These are phyloP conservation scores for Solanum bulbocastanum DNA, from an alignment of 257 asterid genomes.

Conservation along the genomic window DNA sequence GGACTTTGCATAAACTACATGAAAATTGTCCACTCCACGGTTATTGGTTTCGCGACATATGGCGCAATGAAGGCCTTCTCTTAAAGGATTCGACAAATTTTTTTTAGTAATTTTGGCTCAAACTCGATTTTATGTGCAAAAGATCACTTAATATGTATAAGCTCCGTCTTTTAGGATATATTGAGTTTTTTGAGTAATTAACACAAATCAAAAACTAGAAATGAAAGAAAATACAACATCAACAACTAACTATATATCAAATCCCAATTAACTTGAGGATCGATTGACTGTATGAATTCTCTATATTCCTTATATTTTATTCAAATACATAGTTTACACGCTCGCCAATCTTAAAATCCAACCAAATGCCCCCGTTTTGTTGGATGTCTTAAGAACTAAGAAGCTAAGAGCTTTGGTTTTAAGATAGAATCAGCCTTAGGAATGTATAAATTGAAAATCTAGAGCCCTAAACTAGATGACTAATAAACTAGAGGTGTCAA, in stretches of 20 bases:
- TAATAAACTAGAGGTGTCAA: too few species aligned
- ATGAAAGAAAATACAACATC: background rate
- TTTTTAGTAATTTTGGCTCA: background rate
- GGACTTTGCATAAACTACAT: slow-evolving; percentile 89
- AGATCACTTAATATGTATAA: background rate
- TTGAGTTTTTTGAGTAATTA: background rate
- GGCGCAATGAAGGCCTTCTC: slow-evolving; percentile 65
- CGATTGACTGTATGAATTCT: background rate
- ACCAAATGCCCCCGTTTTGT: too few species aligned
- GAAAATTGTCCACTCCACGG: slow-evolving; percentile 85
- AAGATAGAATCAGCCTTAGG: background rate
- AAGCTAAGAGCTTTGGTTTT: background rate
- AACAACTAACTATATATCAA: background rate
- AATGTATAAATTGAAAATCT: background rate
- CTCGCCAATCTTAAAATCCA: too few species aligned
- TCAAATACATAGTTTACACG: background rate
- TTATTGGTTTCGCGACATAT: slow-evolving; percentile 73
- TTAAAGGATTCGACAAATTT: background rate
- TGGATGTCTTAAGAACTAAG: background rate
- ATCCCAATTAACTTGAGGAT: background rate
- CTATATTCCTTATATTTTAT: slow-evolving; percentile 1
- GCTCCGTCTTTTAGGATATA: background rate
- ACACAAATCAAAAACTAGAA: too few species aligned
- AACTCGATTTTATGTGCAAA: background rate
- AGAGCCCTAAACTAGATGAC: background rate